Percentiles rank a stretch among this genome's conserved stretches.
Conservation (phyloP, 2,329 filamentous ascomycete genomes). For the Cercospora citrullina region DNA sequence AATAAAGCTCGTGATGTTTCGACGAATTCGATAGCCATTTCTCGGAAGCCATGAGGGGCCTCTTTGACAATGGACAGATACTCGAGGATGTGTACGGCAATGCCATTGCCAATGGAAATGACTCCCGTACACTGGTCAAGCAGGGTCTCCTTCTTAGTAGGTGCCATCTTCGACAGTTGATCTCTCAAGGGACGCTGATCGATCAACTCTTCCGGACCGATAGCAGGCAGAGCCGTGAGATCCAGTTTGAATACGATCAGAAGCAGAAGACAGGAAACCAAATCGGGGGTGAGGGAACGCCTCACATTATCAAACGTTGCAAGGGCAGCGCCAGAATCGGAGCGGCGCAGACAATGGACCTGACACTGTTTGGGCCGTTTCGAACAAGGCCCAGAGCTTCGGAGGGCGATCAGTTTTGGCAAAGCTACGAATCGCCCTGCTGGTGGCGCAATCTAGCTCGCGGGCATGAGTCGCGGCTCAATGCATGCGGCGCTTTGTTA, state of each 20-base stretch:
- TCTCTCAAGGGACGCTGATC: not conserved
- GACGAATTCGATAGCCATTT: slow-evolving; percentile 65
- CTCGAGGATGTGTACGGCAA: slow-evolving; percentile 65
- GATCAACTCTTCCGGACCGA: slow-evolving; percentile 7
- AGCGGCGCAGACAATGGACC: slow-evolving; percentile 2
- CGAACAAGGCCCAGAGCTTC: slow-evolving; percentile 8
- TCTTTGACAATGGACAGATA: slow-evolving; percentile 60
- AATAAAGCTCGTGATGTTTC: slow-evolving; percentile 66
- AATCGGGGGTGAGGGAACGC: slow-evolving; percentile 7
- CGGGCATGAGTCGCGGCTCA: not conserved
- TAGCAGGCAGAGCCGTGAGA: slow-evolving; percentile 3
- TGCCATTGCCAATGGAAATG: slow-evolving; percentile 62
- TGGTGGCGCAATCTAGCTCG: slow-evolving; percentile 10
- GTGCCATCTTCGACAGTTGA: slow-evolving; percentile 22
- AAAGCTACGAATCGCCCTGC: not conserved
- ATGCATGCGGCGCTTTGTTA: not conserved
- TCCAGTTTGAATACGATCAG: slow-evolving; percentile 4
- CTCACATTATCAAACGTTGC: slow-evolving; percentile 2
- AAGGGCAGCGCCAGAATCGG: not conserved
- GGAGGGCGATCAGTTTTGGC: not conserved
- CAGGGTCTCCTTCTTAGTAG: slow-evolving; percentile 42
- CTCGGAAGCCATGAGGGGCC: slow-evolving; percentile 57
- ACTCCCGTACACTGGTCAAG: slow-evolving; percentile 59
- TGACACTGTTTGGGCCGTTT: slow-evolving; percentile 2
- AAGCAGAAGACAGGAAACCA: slow-evolving; percentile 6